Base-by-base conservation (phyloP, 495 filamentous ascomycete genomes). In the Staphylotrichum longicolle region DNA sequence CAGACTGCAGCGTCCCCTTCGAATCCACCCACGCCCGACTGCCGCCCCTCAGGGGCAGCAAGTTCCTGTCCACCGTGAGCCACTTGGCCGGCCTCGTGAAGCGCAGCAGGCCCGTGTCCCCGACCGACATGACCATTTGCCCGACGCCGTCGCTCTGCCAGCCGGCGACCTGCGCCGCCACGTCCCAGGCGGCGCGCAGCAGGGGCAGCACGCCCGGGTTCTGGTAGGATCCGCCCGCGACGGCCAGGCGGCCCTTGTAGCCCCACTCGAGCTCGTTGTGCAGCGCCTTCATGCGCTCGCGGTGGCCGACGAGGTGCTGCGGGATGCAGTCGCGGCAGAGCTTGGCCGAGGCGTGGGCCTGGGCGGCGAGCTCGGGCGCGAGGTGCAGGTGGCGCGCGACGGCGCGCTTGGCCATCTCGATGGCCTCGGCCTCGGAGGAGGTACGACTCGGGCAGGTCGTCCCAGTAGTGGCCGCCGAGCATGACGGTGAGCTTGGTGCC, bases 401-500 rank as follows among this genome's bases (percentile, higher is more conserved):
- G 52, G 93, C 77, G 7, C 75, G 70, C 33, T 80, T 79, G 15
- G 93, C 91, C 82, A 93, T 87, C 3, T 68, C 65, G 35, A 85
- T 74, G 27, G 86, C 91, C 57, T 87, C 77, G 10, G 86, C 79
- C 53, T 85, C 77, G 61, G 83, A 77, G 0, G 47, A 79, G 78
- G 44, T 77, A 76, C 32, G 81, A 75, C 0, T 68, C 49, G 12
- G 74, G 71, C 32, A 80, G 72, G 46, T 72, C 80, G 64, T 90
- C 84, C 93, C 93, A 98, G 77, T 88, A 92, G 75, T 97, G 93
- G 6, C 94, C 94, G 54, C 94, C 94, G 30, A 98, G 74, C 89
- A 99, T 96, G 54, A 98, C 89, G 12, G 93, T 97, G 37, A 99
- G 71, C 70, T 96, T 96, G 14, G 91, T 96, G 37, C 91, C 91